Base-by-base conservation (phyloP, 768 basidiomycete species). In the Phlebiopsis gigantea region DNA sequence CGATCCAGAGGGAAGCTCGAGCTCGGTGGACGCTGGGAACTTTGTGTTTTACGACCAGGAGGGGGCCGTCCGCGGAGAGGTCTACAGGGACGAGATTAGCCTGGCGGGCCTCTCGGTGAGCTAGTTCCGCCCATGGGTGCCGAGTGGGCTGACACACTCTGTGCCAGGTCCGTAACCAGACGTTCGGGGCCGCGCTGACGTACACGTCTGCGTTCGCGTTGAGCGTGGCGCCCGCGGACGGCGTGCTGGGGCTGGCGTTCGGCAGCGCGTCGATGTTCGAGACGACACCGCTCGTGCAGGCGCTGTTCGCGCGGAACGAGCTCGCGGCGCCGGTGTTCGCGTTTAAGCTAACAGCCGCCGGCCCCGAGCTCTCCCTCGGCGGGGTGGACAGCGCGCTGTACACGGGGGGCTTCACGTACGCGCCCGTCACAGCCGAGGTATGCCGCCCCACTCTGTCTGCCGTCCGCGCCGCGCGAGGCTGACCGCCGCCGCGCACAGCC, bases 1-100 rank as follows among this genome's bases (percentile, higher is more conserved):
- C 62, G 58, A 76, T 58, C 68, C 77, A 4, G 24, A 59, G 42
- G 56, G 61, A 7, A 77, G 76, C 55, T 69, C 73, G 1, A 75
- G 79, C 4, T 69, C 79, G 1, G 46, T 52, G 7, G 66, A 3
- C 48, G 65, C n/a, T 59, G 66, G 52, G 64, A 17, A 61, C 2
- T 81, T 80, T 63, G 65, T 61, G 17, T 72, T 83, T 39, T 17
- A 57, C 66, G 14, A 82, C 77, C 59, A 81, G 77, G 80, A 83
- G 59, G 79, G 79, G 4, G 74, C 0, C 65, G 78, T 79, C 2
- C 52, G 63, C 1, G 83, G 81, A 21, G 61, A 68, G 10, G 67
- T 75, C n/a, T 83, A 77, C 63, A 65, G 59, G 17, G 83, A 84
- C 60, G 74, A 66, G 0, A 78, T 83, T 1, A 61, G 63, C 15